These are phyloP conservation scores for Hanseniaspora mollemarum DNA, from an alignment of 805 yeast species.

Conservation along the genomic window DNA sequence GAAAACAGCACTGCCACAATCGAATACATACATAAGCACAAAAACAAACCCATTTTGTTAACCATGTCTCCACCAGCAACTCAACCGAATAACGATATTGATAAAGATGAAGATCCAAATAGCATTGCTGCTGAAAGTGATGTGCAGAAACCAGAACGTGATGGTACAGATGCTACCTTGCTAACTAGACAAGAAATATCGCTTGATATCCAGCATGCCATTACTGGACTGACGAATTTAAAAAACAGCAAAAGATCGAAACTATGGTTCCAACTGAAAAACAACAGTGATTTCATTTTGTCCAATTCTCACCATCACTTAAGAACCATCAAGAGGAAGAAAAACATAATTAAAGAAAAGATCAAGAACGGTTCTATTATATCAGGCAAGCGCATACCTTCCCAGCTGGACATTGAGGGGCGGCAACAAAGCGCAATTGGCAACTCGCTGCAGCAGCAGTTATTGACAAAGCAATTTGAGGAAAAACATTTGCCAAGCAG, in stretches of 20 bases:
- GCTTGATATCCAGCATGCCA: conserved; percentile 11
- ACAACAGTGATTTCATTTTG: conserved; percentile 11
- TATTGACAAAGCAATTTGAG: conserved; percentile 3
- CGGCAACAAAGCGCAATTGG: neutral
- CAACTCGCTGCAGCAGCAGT: neutral
- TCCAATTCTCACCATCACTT: conserved; percentile 15
- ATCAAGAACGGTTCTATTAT: conserved; percentile 14
- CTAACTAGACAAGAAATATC: conserved; percentile 12
- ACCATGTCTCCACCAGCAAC: too few species aligned
- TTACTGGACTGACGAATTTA: conserved; percentile 4
- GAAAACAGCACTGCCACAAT: too few species aligned
- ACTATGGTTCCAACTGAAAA: conserved; percentile 8
- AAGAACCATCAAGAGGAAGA: conserved; percentile 13
- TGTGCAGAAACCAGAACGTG: too few species aligned
- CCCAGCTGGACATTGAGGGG: conserved; percentile 10
- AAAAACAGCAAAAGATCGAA: conserved; percentile 8
- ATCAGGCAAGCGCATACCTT: conserved; percentile 7
- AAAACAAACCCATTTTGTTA: too few species aligned
- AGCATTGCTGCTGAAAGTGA: too few species aligned
- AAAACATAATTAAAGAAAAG: conserved; percentile 12
- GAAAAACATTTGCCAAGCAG: neutral
- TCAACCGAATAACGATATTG: too few species aligned
- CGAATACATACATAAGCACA: too few species aligned
- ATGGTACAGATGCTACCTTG: neutral
- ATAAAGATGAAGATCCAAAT: too few species aligned